These are phyloP conservation scores for Pichia paraexigua DNA, from an alignment of 805 yeast species.

Conservation along the genomic window DNA sequence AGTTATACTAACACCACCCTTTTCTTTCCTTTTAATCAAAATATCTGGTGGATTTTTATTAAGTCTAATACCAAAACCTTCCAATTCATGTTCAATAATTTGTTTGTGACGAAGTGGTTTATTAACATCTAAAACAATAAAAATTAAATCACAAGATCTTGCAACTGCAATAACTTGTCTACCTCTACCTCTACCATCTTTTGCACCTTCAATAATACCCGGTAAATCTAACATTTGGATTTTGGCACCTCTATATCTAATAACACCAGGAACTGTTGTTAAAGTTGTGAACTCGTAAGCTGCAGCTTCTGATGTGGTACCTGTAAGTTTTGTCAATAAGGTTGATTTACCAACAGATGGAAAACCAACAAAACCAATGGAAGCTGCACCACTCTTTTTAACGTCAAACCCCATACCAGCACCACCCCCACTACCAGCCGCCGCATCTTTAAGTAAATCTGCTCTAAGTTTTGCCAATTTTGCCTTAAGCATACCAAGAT, in stretches of 20 bases:
- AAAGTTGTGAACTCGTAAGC: slow-evolving; percentile 96
- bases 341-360: slow-evolving; percentile 95
- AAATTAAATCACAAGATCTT: slow-evolving; percentile 89
- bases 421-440: slow-evolving; percentile 80
- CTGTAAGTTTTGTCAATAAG: slow-evolving; percentile 77
- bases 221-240: slow-evolving; percentile 93
- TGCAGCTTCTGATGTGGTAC: slow-evolving; percentile 96
- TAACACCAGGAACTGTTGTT: slow-evolving; percentile 96
- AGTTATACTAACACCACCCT: slow-evolving; percentile 92
- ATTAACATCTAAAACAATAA: slow-evolving; percentile 91
- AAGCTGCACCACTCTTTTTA: slow-evolving; percentile 96
- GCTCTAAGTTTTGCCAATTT: slow-evolving; percentile 91
- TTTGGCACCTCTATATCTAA: slow-evolving; percentile 93
- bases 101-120: slow-evolving; percentile 92
- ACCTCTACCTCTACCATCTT: slow-evolving; percentile 89
- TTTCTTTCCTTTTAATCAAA: slow-evolving; percentile 82
- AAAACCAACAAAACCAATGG: slow-evolving; percentile 96
- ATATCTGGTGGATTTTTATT: slow-evolving; percentile 92
- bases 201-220: slow-evolving; percentile 87
- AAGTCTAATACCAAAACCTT: slow-evolving; percentile 94
- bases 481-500: slow-evolving; percentile 95
- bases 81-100: slow-evolving; percentile 89
- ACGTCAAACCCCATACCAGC: slow-evolving; percentile 95
- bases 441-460: slow-evolving; percentile 68
- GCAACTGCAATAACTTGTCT: slow-evolving; percentile 98